A percentile compares a stretch with the other conserved stretches of the same genome.
These are phyloP conservation scores for Neofusicoccum laricinum DNA, from an alignment of 2,329 filamentous ascomycete species.

Conservation along the genomic window DNA sequence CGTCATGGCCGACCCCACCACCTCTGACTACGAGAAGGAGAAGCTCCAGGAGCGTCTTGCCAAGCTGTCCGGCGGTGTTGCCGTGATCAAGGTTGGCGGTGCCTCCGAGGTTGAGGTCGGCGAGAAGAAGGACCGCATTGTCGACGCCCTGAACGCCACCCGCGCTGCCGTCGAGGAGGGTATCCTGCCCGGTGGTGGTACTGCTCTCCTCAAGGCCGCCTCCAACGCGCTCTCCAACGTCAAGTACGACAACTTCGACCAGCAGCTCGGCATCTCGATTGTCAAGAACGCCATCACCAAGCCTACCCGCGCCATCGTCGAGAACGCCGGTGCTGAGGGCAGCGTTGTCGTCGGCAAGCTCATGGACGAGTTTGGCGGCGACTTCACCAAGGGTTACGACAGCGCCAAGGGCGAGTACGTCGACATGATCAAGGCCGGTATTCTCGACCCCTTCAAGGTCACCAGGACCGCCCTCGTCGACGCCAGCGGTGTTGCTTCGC, in stretches of 20 bases:
- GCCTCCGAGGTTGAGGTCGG: slow-evolving; percentile 97
- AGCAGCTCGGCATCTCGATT: slow-evolving; percentile 96
- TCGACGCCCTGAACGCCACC: slow-evolving; percentile 96
- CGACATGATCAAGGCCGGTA: slow-evolving; percentile 96
- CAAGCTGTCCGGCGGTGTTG: slow-evolving; percentile 98
- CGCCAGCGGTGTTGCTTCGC: slow-evolving; percentile 91
- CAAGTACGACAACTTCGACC: slow-evolving; percentile 95
- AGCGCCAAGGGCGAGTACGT: slow-evolving; percentile 96
- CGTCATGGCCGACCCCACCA: slow-evolving; percentile 88
- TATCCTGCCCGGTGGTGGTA: slow-evolving; percentile 97
- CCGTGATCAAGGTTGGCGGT: slow-evolving; percentile 98
- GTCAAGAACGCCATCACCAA: slow-evolving; percentile 97
- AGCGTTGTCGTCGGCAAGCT: slow-evolving; percentile 98
- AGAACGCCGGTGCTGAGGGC: slow-evolving; percentile 95
- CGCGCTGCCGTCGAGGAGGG: slow-evolving; percentile 98
- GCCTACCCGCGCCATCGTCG: slow-evolving; percentile 90
- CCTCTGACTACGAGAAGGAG: slow-evolving; percentile 99
- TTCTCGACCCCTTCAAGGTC: slow-evolving; percentile 98
- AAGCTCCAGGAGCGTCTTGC: slow-evolving; percentile 99
- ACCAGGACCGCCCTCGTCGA: slow-evolving; percentile 94
- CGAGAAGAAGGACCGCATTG: slow-evolving; percentile 99
- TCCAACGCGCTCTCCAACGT: slow-evolving; percentile 79
- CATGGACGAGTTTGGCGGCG: slow-evolving; percentile 81
- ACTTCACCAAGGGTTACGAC: slow-evolving; percentile 99
- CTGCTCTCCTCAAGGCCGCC: slow-evolving; percentile 94